Evolutionary conservation across 495 filamentous ascomycete genomes (phyloP).

Genomic region (Penicillium parvum): DNA sequence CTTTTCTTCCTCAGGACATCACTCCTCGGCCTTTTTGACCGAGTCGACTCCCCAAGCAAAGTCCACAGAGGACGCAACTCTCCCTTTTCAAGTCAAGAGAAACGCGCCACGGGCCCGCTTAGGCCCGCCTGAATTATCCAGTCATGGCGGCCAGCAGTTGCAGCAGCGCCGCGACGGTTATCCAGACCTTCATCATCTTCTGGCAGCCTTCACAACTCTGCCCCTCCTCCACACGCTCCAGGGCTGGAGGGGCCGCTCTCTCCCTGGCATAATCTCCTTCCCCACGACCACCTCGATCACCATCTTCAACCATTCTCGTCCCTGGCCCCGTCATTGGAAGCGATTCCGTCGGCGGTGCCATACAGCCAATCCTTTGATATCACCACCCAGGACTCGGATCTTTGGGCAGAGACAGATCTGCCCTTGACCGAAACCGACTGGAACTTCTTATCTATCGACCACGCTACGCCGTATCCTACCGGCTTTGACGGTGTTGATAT

Average conservation of each 20-base stretch:
- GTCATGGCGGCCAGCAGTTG: conserved; percentile 23
- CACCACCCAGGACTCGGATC: conserved; percentile 20
- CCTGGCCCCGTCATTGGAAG: conserved; percentile 12
- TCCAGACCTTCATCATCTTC: conserved; percentile 14
- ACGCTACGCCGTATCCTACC: conserved; percentile 8
- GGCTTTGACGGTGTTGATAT: conserved; percentile 14
- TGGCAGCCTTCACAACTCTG: conserved; percentile 17
- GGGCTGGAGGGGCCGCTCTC: conserved; percentile 10
- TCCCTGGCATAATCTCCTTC: conserved; percentile 13
- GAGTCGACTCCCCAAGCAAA: conserved; percentile 5
- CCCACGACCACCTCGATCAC: conserved; percentile 1
- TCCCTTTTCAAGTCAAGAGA: not conserved
- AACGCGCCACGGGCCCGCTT: conserved; percentile 27
- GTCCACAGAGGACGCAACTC: not conserved
- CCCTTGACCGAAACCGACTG: conserved; percentile 24
- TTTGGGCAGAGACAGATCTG: conserved; percentile 24
- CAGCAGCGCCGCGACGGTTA: conserved; percentile 16
- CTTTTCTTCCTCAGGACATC: conserved; percentile 26
- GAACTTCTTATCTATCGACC: conserved; percentile 19
- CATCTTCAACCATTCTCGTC: conserved; percentile 14
- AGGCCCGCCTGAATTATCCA: conserved; percentile 27
- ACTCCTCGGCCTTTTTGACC: conserved; percentile 16
- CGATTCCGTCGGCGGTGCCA: conserved; percentile 14
- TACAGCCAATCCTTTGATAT: conserved; percentile 18
- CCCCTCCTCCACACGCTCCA: conserved; percentile 15